Conservation (phyloP, 2,329 filamentous ascomycete genomes). For the Corniculantispora saksenae region DNA sequence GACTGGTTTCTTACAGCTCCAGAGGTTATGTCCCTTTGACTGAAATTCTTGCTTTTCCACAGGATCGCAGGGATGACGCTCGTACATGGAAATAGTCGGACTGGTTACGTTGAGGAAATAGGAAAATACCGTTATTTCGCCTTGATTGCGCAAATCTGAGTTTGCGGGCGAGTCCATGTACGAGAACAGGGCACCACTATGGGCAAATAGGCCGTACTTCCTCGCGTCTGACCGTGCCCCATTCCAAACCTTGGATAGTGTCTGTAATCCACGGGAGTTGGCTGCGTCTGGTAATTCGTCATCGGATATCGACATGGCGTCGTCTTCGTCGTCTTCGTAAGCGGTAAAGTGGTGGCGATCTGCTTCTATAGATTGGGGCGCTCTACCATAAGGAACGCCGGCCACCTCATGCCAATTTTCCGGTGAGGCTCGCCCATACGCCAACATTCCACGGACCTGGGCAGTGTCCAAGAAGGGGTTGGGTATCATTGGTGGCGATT, state of each 20-base stretch:
- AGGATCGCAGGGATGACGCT: conserved; percentile 76
- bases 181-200: conserved; percentile 57
- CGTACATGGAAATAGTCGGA: conserved; percentile 82
- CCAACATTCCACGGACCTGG: not conserved
- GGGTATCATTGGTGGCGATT: not conserved
- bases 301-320: conserved; percentile 21
- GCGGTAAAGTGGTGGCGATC: not conserved
- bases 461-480: conserved; percentile 7
- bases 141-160: conserved; percentile 76
- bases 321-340: conserved; percentile 21
- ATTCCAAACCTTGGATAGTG: conserved; percentile 19
- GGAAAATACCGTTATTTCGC: conserved; percentile 80
- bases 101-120: conserved; percentile 91
- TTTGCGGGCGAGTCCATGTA: conserved; percentile 66
- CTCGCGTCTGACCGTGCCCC: conserved; percentile 45
- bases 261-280: conserved; percentile 4
- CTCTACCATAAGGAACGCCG: not conserved
- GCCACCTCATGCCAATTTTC: conserved; percentile 2
- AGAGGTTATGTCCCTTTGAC: conserved; percentile 63
- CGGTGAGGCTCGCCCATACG: not conserved
- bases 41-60: conserved; percentile 58
- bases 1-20: conserved; percentile 54
- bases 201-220: conserved; percentile 48
- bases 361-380: not conserved
- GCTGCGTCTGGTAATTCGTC: conserved; percentile 2